phyloP scores from a whole-genome alignment of 148 eudicot genomes.

The Suaeda aralocaspica region DNA sequence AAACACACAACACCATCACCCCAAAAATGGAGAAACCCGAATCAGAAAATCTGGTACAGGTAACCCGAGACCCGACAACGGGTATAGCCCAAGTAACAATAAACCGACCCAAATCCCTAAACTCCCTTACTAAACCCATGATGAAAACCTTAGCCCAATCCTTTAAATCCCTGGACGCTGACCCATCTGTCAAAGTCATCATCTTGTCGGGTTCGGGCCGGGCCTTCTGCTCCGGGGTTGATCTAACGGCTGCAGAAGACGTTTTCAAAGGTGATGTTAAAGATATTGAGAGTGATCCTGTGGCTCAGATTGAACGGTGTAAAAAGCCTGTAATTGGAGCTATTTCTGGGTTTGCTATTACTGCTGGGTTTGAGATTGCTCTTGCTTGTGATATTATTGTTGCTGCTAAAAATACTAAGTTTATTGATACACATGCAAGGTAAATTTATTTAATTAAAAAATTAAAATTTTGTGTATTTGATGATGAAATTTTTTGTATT shows the following conservation, averaged over 20 bases:
- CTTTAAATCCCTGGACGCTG: conserved; percentile 54
- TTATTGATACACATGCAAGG: conserved; percentile 94
- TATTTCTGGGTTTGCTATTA: conserved; percentile 70
- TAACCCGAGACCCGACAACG: conserved; percentile 34
- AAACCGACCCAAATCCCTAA: conserved; percentile 81
- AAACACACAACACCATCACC: not conserved
- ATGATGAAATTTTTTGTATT: not conserved
- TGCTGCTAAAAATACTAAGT: conserved; percentile 70
- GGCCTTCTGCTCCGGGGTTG: conserved; percentile 89
- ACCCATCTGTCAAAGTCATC: conserved; percentile 68
- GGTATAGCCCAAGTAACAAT: conserved; percentile 64
- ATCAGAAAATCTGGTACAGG: conserved; percentile 51
- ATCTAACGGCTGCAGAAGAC: conserved; percentile 82
- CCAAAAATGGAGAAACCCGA: conserved; percentile 26
- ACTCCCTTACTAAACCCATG: conserved; percentile 70
- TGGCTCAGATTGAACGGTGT: conserved; percentile 86
- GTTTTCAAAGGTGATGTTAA: conserved; percentile 89
- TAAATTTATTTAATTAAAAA: too few relatives aligned
- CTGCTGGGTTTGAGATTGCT: conserved; percentile 96
- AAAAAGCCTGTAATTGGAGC: conserved; percentile 82
- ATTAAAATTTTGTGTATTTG: too few relatives aligned
- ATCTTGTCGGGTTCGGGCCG: conserved; percentile 76
- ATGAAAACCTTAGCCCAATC: conserved; percentile 51
- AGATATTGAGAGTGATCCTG: conserved; percentile 59
- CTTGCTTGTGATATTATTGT: conserved; percentile 78